These are phyloP conservation scores for Pseudogymnoascus sp. DNA, from an alignment of 2,329 filamentous ascomycete species.

Conservation along the genomic window DNA sequence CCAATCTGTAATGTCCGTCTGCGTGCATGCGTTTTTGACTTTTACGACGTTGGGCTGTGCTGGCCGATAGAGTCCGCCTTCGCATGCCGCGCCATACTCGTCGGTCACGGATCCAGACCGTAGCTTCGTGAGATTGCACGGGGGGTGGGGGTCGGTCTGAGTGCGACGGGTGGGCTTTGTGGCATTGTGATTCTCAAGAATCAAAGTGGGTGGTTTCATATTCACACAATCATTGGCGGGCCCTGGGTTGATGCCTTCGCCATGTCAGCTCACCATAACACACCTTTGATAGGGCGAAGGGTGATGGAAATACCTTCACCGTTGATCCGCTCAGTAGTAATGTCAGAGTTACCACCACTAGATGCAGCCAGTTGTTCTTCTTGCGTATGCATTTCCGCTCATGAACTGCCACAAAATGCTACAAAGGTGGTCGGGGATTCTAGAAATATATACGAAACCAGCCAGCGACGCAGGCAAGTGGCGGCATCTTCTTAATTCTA, in stretches of 20 bases:
- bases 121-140: neutral
- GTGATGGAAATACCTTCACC: neutral
- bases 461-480: neutral
- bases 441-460: conserved; percentile 8
- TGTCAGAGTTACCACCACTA: neutral
- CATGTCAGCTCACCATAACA: neutral
- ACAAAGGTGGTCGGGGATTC: too few species aligned
- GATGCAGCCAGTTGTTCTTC: neutral
- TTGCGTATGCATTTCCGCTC: neutral
- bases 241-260: neutral
- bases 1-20: neutral
- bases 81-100: neutral
- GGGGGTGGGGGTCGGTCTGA: neutral
- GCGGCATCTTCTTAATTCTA: neutral
- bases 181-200: neutral
- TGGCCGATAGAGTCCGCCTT: neutral
- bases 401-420: neutral
- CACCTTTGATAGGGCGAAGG: neutral
- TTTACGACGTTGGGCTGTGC: neutral
- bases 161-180: neutral
- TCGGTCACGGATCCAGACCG: neutral
- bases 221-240: neutral
- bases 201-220: neutral
- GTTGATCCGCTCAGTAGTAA: neutral
- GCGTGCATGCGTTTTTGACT: neutral